Evolutionary conservation across 169 alveolate genomes (phyloP).

Genomic region (Besnoitia besnoiti): DNA sequence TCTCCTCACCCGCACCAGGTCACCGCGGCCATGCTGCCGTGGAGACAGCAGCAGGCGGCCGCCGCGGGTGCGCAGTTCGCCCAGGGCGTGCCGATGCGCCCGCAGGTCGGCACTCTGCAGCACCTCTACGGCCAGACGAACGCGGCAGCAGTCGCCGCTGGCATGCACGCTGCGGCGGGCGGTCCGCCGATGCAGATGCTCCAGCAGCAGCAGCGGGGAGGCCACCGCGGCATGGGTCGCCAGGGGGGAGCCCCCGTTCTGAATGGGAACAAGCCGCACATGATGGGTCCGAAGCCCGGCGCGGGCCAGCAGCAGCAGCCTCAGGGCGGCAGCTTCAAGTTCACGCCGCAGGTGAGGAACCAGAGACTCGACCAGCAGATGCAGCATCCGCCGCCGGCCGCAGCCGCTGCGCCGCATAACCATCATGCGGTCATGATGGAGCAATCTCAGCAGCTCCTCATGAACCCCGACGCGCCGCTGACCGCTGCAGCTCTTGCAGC

Average conservation of each 20-base stretch:
- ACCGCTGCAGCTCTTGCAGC: slow-evolving; percentile 68
- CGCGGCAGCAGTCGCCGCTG: slow-evolving; percentile 60
- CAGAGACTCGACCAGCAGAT: slow-evolving; percentile 65
- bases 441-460: slow-evolving; percentile 44
- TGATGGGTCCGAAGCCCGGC: neutral
- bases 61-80: slow-evolving; percentile 56
- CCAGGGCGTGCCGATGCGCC: slow-evolving; percentile 45
- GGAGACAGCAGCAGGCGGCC: slow-evolving; percentile 68
- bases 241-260: slow-evolving; percentile 9
- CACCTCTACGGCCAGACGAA: slow-evolving; percentile 60
- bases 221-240: slow-evolving; percentile 56
- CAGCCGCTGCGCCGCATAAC: neutral
- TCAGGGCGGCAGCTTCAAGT: slow-evolving; percentile 60
- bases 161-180: slow-evolving; percentile 43
- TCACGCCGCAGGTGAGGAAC: slow-evolving; percentile 71
- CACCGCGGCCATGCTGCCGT: slow-evolving; percentile 62
- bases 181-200: slow-evolving; percentile 40
- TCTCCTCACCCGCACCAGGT: slow-evolving; percentile 67
- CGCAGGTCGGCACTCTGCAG: slow-evolving; percentile 55
- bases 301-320: slow-evolving; percentile 59
- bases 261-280: slow-evolving; percentile 18
- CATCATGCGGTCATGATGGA: slow-evolving; percentile 42
- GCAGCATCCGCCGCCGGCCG: slow-evolving; percentile 46
- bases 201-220: slow-evolving; percentile 47
- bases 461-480: slow-evolving; percentile 61